A percentile compares a stretch with the other conserved stretches of the same genome.
phyloP scores from a whole-genome alignment of 805 yeast genomes.

The Peterozyma toletana region DNA sequence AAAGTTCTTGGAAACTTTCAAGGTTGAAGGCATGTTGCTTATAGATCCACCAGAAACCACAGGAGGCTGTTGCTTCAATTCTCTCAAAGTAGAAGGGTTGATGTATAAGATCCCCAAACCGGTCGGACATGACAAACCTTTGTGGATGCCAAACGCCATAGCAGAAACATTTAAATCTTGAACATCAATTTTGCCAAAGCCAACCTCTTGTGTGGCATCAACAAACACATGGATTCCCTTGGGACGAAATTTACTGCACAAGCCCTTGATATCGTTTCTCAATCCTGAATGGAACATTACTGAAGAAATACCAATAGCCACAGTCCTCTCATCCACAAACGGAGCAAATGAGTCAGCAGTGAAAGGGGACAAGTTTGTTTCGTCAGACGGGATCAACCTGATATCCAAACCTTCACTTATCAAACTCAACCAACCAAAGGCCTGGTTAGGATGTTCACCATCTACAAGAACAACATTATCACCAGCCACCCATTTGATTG shows the following conservation, averaged over 20 bases:
- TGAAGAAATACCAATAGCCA: slow-evolving; percentile 5
- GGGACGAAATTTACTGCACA: too few species aligned
- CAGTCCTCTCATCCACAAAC: slow-evolving; percentile 3
- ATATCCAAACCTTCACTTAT: slow-evolving; percentile 1
- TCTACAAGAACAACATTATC: slow-evolving; percentile 5
- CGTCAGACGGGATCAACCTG: neutral
- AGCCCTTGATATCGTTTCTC: too few species aligned
- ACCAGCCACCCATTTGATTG: slow-evolving; percentile 1
- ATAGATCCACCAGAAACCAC: too few species aligned
- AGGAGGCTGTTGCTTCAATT: too few species aligned
- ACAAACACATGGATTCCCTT: too few species aligned
- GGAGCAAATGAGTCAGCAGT: neutral
- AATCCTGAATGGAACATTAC: too few species aligned
- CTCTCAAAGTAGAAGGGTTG: too few species aligned
- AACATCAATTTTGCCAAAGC: too few species aligned
- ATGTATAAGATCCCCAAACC: neutral
- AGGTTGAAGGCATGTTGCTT: too few species aligned
- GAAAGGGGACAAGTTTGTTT: neutral
- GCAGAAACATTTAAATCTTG: too few species aligned
- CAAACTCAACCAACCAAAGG: slow-evolving; percentile 4
- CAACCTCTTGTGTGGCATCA: too few species aligned
- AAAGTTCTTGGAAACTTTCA: too few species aligned
- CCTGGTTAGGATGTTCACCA: slow-evolving; percentile 2
- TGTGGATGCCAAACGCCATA: slow-evolving; percentile 3
- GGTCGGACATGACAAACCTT: slow-evolving; percentile 4